phyloP scores from a whole-genome alignment of 177 flowering plant genomes.

The Vitis hybrid region DNA sequence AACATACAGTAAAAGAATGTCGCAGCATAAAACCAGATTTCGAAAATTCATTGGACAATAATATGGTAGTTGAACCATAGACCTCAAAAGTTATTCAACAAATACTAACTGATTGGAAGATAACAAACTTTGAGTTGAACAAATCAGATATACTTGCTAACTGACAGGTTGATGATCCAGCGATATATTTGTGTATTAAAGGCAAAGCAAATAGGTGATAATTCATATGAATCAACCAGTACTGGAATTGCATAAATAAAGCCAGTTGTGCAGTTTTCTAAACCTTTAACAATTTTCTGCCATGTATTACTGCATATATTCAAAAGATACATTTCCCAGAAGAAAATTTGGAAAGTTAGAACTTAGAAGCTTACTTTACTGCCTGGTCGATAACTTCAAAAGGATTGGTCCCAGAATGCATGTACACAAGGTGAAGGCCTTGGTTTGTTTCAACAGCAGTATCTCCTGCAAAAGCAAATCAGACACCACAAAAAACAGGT shows the following conservation, averaged over 20 bases:
- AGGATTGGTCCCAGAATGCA: slow-evolving; percentile 87
- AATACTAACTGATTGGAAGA: too few species aligned
- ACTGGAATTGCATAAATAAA: background rate
- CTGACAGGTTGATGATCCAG: too few species aligned
- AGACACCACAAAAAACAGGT: slow-evolving; percentile 25
- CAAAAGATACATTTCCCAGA: background rate
- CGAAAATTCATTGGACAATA: background rate
- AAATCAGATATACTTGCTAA: too few species aligned
- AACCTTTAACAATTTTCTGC: background rate
- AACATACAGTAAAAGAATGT: background rate
- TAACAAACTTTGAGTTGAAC: too few species aligned
- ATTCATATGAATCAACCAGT: too few species aligned
- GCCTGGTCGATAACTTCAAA: slow-evolving; percentile 82
- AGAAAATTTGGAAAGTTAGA: background rate
- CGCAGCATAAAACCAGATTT: background rate
- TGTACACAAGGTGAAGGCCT: slow-evolving; percentile 66
- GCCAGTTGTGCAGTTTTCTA: background rate
- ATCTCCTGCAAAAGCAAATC: slow-evolving; percentile 72
- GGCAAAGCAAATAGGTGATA: too few species aligned
- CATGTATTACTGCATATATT: background rate
- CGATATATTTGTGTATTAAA: too few species aligned
- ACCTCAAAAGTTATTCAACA: background rate
- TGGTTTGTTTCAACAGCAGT: slow-evolving; percentile 54
- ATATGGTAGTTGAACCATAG: background rate
- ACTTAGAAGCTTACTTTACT: slow-evolving; percentile 55